phyloP scores from a whole-genome alignment of 305 asterid genomes.

The Fraxinus dipetala region DNA sequence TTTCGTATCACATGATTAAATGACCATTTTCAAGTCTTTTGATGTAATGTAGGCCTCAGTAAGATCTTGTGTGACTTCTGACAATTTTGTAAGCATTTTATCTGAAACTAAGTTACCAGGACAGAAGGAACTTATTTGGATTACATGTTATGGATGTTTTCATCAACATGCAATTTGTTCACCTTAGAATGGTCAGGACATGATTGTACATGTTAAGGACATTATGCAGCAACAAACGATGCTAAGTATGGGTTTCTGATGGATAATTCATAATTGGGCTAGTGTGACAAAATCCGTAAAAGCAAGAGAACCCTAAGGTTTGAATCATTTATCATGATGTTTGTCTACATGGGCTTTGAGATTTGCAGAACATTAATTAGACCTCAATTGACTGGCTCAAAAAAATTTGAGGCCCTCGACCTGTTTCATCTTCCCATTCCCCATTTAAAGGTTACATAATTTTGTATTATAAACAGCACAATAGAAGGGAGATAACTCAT shows the following conservation, averaged over 20 bases:
- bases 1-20: neutral
- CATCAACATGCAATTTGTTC: neutral
- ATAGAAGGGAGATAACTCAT: neutral
- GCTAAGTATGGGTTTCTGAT: neutral
- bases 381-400: neutral
- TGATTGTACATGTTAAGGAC: neutral
- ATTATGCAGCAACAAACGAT: neutral
- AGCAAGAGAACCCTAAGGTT: neutral
- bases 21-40: neutral
- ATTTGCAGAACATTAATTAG: neutral
- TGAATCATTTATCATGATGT: neutral
- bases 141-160: neutral
- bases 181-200: neutral
- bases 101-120: neutral
- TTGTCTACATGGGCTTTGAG: neutral
- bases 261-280: neutral
- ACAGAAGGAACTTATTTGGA: neutral
- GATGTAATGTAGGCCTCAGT: neutral
- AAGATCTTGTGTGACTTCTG: neutral
- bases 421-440: neutral
- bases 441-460: neutral
- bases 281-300: neutral
- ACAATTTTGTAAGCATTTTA: neutral
- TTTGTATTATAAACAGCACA: neutral
- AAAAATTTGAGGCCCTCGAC: neutral